Evolutionary conservation across 2,329 filamentous ascomycete genomes (phyloP), one percentile per base, ranked within the genome.

Genomic region (Microthyrium microscopicum): DNA sequence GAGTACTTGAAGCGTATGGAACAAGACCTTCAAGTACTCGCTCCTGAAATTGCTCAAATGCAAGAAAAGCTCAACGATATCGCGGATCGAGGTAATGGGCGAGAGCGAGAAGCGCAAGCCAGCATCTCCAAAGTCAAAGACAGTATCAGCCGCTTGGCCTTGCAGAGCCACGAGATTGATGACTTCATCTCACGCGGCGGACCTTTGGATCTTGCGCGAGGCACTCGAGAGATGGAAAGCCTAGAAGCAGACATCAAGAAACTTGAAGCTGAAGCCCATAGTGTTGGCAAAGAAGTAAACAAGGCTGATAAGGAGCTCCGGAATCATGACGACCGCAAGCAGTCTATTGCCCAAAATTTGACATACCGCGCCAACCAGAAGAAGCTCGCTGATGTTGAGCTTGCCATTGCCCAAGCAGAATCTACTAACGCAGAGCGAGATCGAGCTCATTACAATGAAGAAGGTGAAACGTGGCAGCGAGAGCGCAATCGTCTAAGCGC

Each of bases 301-400:
- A 74, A 75, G 44, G 66, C 93, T 32, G 77, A 78, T 42, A 70
- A 79, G 31, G 76, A 83, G 33, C 68, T 85, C 33, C 72, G 74
- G 44, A 82, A 84, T 46, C 79, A 81, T 36, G 79, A 85, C 41
- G 73, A 76, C 38, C 85, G 76, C 36, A 87, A 84, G 57, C 77
- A 81, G 45, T 84, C 81, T 41, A 93, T 98, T 44, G 66, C 65
- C 16, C 84, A 95, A 51, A 98, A 98, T 46, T 60, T 95, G 33
- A 75, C 75, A 40, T 93, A 84, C 51, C 79, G 89, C 37, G 77
- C 77, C 49, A 77, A 80, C 39, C 63, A 73, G 36, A 68, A 73
- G 35, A 66, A 75, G 24, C 64, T 94, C 2, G 66, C 80, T 26
- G 61, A 60, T 4, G 66, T 94, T 5, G 60, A 70, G 35, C 52